Conservation (phyloP, 2,329 filamentous ascomycete genomes). For the Botrytis paeoniae region DNA sequence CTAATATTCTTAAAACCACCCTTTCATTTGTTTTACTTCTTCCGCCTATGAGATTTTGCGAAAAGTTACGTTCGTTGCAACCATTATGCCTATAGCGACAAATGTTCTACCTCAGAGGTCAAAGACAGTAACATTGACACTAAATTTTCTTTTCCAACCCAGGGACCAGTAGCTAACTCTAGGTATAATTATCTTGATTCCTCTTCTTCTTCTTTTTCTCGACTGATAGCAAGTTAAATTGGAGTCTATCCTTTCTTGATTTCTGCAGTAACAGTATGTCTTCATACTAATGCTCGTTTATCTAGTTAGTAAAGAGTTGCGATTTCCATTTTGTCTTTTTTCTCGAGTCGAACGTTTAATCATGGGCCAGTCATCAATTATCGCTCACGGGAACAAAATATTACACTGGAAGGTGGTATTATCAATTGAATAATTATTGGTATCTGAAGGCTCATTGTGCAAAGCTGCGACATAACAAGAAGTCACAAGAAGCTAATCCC, state of each 20-base stretch:
- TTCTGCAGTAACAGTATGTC: neutral
- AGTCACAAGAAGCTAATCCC: neutral
- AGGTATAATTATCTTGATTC: neutral
- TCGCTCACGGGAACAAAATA: neutral
- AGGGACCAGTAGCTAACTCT: neutral
- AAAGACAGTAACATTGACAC: neutral
- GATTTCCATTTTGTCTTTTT: neutral
- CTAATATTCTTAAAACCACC: neutral
- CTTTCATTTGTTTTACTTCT: neutral
- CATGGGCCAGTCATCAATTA: neutral
- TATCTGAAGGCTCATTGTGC: neutral
- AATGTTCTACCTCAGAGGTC: neutral
- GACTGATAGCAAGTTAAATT: too few relatives aligned
- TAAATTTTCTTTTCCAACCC: neutral
- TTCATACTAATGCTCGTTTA: neutral
- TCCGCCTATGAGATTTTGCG: neutral
- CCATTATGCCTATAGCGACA: neutral
- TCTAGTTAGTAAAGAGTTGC: accelerated
- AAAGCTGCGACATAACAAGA: neutral
- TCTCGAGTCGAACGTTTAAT: neutral
- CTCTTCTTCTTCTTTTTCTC: too few relatives aligned
- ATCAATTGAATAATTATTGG: neutral
- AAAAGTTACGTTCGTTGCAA: neutral
- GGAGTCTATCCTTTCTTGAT: neutral
- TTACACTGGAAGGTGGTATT: neutral